Percentiles rank a stretch among this genome's conserved stretches.
Evolutionary conservation across 2,329 filamentous ascomycete genomes (phyloP).

Genomic region (Alternaria arbusti): DNA sequence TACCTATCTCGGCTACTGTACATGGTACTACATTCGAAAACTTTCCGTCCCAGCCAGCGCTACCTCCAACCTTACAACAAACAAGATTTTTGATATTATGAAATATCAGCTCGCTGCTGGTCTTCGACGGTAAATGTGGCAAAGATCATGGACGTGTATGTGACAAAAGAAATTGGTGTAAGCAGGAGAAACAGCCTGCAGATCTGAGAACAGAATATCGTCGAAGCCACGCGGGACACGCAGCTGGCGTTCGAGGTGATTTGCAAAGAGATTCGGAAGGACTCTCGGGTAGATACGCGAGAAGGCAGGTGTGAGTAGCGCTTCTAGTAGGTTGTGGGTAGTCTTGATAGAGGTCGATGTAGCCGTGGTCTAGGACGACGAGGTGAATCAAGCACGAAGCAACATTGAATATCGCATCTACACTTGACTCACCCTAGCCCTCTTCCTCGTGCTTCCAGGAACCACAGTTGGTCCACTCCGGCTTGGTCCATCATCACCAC

Average conservation of each 20-base stretch:
- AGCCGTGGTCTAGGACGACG: not conserved
- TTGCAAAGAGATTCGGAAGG: not conserved
- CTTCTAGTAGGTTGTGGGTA: too few species aligned
- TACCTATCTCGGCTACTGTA: not conserved
- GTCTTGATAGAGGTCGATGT: not conserved
- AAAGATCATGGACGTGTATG: not conserved
- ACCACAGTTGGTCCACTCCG: slow-evolving; percentile 47
- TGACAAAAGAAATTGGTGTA: not conserved
- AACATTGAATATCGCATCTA: slow-evolving; percentile 10
- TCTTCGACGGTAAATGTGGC: not conserved
- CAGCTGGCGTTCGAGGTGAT: not conserved
- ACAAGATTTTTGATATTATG: not conserved
- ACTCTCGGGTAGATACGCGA: not conserved
- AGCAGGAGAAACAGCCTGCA: not conserved
- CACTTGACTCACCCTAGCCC: slow-evolving; percentile 37
- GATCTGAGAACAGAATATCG: not conserved
- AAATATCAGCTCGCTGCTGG: not conserved
- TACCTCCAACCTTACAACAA: not conserved
- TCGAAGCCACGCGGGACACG: not conserved
- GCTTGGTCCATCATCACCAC: slow-evolving; percentile 20
- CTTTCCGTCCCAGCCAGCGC: not conserved
- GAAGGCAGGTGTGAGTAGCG: not conserved
- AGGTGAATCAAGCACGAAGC: slow-evolving; percentile 2
- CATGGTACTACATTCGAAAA: slow-evolving; percentile 2
- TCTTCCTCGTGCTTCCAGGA: slow-evolving; percentile 43